These are phyloP conservation scores for Trichophyton mentagrophytes DNA, from an alignment of 2,329 filamentous ascomycete species.

Conservation along the genomic window DNA sequence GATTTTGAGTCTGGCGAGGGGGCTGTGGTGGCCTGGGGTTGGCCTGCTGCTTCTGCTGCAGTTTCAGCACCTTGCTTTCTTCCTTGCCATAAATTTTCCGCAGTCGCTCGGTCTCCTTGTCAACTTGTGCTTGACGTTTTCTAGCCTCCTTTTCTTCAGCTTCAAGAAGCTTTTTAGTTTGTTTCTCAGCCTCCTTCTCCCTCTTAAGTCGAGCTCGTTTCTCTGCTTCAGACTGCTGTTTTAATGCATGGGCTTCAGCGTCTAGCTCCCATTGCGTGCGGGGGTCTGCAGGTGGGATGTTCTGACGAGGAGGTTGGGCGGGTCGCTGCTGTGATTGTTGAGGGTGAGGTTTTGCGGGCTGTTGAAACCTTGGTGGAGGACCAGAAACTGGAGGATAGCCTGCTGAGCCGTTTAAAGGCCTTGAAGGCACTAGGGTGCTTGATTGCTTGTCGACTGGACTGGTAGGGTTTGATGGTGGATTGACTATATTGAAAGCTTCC, in stretches of 20 bases:
- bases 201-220: constrained; percentile 33
- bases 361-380: not conserved
- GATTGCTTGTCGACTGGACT: constrained; percentile 6
- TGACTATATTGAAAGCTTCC: constrained; percentile 66
- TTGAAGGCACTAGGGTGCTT: constrained; percentile 11
- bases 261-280: constrained; percentile 42
- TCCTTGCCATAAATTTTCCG: constrained; percentile 43
- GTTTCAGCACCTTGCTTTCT: constrained; percentile 9
- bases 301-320: constrained; percentile 11
- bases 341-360: not conserved
- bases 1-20: not conserved
- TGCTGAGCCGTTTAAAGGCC: constrained; percentile 2
- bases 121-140: constrained; percentile 44
- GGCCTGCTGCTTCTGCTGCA: not conserved
- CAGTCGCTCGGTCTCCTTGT: constrained; percentile 67
- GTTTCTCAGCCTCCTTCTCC: constrained; percentile 40
- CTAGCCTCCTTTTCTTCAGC: constrained; percentile 42
- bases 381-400: not conserved
- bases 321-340: constrained; percentile 5
- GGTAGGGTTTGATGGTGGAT: constrained; percentile 20
- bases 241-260: constrained; percentile 36
- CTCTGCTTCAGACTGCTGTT: constrained; percentile 30
- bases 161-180: constrained; percentile 40
- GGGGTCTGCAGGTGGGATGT: constrained; percentile 32
- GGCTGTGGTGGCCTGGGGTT: not conserved